These are phyloP conservation scores for Trichoderma brevicompactum DNA, from an alignment of 2,329 filamentous ascomycete species.

Conservation along the genomic window DNA sequence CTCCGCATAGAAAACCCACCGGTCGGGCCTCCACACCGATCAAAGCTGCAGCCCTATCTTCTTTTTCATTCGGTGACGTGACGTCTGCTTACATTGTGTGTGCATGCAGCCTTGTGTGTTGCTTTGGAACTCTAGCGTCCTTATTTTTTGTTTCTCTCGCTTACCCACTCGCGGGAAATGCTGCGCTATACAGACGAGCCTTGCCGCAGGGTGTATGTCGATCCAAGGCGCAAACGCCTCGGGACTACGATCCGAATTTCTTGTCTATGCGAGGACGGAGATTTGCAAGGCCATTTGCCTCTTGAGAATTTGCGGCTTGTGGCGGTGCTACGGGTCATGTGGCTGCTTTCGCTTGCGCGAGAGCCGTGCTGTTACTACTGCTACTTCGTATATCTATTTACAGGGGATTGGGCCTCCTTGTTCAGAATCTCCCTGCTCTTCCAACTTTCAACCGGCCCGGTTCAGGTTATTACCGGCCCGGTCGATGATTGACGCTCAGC, in stretches of 20 bases:
- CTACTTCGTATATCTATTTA: too few species aligned
- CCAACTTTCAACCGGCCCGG: not conserved
- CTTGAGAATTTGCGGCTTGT: not conserved
- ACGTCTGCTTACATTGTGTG: too few species aligned
- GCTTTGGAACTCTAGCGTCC: too few species aligned
- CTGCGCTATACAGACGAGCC: not conserved
- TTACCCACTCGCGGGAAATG: not conserved
- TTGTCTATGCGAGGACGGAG: not conserved
- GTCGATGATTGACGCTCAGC: not conserved
- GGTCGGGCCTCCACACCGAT: too few species aligned
- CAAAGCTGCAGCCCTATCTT: too few species aligned
- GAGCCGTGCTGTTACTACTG: not conserved
- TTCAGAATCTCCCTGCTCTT: not conserved
- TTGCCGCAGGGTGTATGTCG: too few species aligned
- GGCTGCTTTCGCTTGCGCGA: not conserved
- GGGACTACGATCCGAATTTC: not conserved
- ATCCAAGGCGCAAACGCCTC: not conserved
- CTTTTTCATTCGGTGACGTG: too few species aligned
- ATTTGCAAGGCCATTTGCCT: too few species aligned
- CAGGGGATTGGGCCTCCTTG: conserved; percentile 3
- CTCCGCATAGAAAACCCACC: too few species aligned
- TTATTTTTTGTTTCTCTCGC: not conserved
- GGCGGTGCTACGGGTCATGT: conserved; percentile 5
- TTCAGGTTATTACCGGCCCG: not conserved
- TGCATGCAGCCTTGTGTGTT: too few species aligned